These are phyloP conservation scores for Heritiera littoralis DNA, from an alignment of 345 rosid species.

Conservation along the genomic window DNA sequence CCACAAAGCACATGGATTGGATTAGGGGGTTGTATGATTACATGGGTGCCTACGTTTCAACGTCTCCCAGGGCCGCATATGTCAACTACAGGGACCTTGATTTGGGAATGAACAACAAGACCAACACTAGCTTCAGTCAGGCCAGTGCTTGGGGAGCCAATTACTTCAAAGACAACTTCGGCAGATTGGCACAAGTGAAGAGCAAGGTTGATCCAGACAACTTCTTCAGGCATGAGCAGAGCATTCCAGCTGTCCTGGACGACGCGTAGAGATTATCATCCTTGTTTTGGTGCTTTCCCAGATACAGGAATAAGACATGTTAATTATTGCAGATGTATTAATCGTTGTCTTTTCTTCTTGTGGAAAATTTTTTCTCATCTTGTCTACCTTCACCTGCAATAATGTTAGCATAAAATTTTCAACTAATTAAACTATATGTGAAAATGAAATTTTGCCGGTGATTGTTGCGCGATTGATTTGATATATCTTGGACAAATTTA, in stretches of 20 bases:
- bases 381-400: not conserved
- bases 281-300: not conserved
- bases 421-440: not conserved
- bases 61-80: conserved; percentile 49
- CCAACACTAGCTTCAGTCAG: conserved; percentile 29
- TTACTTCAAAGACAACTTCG: conserved; percentile 54
- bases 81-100: conserved; percentile 71
- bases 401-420: not conserved
- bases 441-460: too few species aligned
- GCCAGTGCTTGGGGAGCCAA: conserved; percentile 50
- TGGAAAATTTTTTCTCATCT: not conserved
- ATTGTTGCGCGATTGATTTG: too few species aligned
- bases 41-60: conserved; percentile 58
- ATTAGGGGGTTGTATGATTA: conserved; percentile 42
- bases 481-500: too few species aligned
- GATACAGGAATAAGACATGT: not conserved
- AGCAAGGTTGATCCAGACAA: conserved; percentile 53
- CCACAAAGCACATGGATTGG: conserved; percentile 34
- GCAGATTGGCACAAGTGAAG: conserved; percentile 50
- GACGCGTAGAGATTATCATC: not conserved
- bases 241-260: conserved; percentile 48
- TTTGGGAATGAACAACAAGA: conserved; percentile 43
- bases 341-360: too few species aligned
- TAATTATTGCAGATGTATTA: not conserved
- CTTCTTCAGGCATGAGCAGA: conserved; percentile 65